Conservation (phyloP, 306 rosid genomes). For the Casuarina cunninghamiana region DNA sequence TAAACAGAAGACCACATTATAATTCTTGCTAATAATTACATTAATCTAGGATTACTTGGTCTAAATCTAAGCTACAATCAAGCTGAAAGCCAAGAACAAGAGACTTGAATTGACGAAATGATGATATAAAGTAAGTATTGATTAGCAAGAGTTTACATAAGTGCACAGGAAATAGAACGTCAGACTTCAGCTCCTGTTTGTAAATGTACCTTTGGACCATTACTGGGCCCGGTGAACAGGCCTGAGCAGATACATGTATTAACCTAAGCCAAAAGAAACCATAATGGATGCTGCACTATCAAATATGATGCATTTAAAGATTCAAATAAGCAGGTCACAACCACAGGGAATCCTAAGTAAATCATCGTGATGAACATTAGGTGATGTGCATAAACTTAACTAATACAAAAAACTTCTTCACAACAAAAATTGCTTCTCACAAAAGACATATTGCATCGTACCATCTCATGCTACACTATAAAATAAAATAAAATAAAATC, state of each 20-base stretch:
- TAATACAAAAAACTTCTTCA: neutral
- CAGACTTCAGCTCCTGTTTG: neutral
- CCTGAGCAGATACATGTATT: neutral
- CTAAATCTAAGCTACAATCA: neutral
- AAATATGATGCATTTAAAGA: neutral
- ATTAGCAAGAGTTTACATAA: neutral
- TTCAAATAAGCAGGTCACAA: neutral
- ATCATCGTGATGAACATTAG: no score
- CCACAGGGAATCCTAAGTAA: neutral
- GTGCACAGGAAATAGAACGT: neutral
- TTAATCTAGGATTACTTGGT: neutral
- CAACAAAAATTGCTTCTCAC: neutral
- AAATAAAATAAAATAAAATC: neutral
- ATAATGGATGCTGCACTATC: neutral
- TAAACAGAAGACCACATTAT: neutral
- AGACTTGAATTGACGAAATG: neutral
- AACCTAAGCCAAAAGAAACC: neutral
- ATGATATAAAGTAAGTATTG: neutral
- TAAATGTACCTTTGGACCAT: neutral
- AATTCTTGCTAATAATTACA: neutral
- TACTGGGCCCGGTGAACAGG: neutral
- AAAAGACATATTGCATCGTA: neutral
- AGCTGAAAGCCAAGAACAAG: no score
- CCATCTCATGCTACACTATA: neutral
- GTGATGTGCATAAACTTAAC: neutral